Base-by-base conservation (phyloP, 2,329 filamentous ascomycete genomes). In the Colletotrichum lentis region DNA sequence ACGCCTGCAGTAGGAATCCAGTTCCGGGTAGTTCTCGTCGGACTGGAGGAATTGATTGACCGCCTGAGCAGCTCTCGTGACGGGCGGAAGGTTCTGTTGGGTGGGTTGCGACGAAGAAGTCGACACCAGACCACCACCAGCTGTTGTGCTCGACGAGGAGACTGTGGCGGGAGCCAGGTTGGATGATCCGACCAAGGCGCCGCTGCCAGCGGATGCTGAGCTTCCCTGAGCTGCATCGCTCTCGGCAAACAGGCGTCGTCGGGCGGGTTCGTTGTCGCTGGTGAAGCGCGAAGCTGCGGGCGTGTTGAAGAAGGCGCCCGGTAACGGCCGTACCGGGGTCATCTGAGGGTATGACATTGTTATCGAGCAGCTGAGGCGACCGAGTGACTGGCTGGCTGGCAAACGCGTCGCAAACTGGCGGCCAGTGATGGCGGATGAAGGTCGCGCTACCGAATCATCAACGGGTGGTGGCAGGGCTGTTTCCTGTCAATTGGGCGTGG, bases 1-100 rank as follows among this genome's bases (percentile, higher is more conserved):
- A 96, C 94, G 93, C 80, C 90, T 88, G 74, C 96, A 89, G 80
- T 97, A 97, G 66, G 88, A 91, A 77, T 98, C 95, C 20, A 99
- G 83, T 71, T 97, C 93, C 7, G 94, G 94, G 76, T 93, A 99
- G 75, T 88, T 88, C 74, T 90, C 88, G 76, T 98, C 95, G 67
- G 86, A 84, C 67, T 88, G 84, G 52, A 98, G 82, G 52, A 91
- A 90, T 71, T 89, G 86, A 78, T 97, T 97, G 77, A 99, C 90
- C 22, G 91, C 94, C 71, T 85, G 86, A 54, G 94, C 93, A 22
- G 93, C 96, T 78, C 93, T 91, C 72, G 92, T 86, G 68, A 97
- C 86, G 0, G 92, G 91, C 52, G 88, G 88, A 54, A 91, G 76
- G 65, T 80, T 78, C 50, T 82, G 80, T 12, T 75, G 77, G 68